Evolutionary conservation across 164 flowering plant species (phyloP).

Genomic region (Vitis rotundifolia): DNA sequence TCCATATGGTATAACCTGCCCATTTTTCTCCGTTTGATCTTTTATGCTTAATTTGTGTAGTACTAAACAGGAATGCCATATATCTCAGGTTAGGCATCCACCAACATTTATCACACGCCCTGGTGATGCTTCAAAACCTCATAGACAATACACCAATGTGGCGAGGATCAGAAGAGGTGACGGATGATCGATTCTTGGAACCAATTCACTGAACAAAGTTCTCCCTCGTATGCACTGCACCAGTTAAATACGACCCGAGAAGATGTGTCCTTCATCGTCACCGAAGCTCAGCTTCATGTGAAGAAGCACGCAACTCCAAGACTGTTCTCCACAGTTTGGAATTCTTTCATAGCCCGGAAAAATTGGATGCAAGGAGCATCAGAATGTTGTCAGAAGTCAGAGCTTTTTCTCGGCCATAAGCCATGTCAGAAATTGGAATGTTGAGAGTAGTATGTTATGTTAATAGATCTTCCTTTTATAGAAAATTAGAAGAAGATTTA

Average conservation of each 20-base stretch:
- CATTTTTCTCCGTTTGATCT: too few species aligned
- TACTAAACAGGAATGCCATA: neutral
- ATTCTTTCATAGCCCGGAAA: conserved; percentile 33
- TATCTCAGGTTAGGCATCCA: conserved; percentile 73
- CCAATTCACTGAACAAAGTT: conserved; percentile 49
- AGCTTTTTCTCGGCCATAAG: conserved; percentile 54
- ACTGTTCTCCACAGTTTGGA: conserved; percentile 52
- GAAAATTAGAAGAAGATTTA: too few species aligned
- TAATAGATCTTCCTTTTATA: too few species aligned
- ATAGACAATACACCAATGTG: conserved; percentile 28
- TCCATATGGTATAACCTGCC: too few species aligned
- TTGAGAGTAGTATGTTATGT: too few species aligned
- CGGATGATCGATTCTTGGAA: conserved; percentile 35
- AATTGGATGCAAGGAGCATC: conserved; percentile 51
- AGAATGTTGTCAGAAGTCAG: conserved; percentile 35
- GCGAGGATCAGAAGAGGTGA: conserved; percentile 42
- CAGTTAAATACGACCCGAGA: conserved; percentile 41
- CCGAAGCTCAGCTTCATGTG: conserved; percentile 74
- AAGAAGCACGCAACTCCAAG: conserved; percentile 46
- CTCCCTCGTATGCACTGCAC: conserved; percentile 67
- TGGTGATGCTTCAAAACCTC: conserved; percentile 45
- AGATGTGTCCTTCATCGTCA: conserved; percentile 53
- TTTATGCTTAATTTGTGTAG: neutral
- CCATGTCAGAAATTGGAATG: conserved; percentile 25
- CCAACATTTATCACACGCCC: conserved; percentile 60